phyloP scores from a whole-genome alignment of 768 basidiomycete genomes.

The Collybia nuda region DNA sequence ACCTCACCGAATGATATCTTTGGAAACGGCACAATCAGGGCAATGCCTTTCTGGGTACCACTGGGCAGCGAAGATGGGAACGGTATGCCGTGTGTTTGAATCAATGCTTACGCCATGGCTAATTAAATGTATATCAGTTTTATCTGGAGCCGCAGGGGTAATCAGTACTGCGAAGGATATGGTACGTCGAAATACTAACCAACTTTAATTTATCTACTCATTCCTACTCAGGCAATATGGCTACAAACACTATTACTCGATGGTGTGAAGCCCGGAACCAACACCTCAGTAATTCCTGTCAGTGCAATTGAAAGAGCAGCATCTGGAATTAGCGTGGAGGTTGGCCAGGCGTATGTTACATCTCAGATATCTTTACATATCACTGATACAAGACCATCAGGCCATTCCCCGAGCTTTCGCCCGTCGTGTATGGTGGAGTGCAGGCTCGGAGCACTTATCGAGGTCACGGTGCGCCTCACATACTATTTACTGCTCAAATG shows the following conservation, averaged over 20 bases:
- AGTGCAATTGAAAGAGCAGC: neutral
- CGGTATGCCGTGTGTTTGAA: slow-evolving; percentile 5
- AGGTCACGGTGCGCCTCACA: slow-evolving; percentile 18
- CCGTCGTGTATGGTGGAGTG: slow-evolving; percentile 22
- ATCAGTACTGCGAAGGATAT: slow-evolving; percentile 26
- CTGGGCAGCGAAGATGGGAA: slow-evolving; percentile 20
- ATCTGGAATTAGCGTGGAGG: neutral
- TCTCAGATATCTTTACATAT: neutral
- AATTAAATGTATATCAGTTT: slow-evolving; percentile 7
- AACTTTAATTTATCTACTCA: neutral
- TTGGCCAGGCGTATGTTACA: neutral
- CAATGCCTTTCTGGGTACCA: slow-evolving; percentile 17
- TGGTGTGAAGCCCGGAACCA: slow-evolving; percentile 20
- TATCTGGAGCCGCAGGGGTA: slow-evolving; percentile 26
- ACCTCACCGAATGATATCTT: slow-evolving; percentile 16
- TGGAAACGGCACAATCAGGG: slow-evolving; percentile 17
- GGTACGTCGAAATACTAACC: slow-evolving; percentile 7
- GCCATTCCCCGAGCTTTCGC: slow-evolving; percentile 21
- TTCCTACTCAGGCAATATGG: slow-evolving; percentile 22
- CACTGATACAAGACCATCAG: neutral
- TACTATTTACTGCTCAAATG: neutral
- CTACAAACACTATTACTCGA: slow-evolving; percentile 25
- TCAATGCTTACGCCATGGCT: neutral
- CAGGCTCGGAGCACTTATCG: slow-evolving; percentile 20
- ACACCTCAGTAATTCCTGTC: slow-evolving; percentile 21